Conservation (phyloP, 176 grass and related monocot genomes). For the Avena sativa region DNA sequence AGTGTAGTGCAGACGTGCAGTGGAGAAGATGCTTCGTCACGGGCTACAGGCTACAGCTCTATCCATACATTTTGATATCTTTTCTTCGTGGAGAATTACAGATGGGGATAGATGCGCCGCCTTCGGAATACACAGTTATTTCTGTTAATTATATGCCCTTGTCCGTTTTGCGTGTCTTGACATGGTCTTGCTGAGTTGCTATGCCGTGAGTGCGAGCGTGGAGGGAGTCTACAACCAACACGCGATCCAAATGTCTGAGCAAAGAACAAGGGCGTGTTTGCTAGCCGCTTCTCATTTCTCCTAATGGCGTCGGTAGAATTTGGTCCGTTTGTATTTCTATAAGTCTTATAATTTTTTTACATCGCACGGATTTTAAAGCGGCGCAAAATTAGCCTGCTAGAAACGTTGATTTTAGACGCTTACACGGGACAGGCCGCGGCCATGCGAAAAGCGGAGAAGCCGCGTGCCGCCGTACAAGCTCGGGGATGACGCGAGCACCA, state of each 20-base stretch:
- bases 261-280: too few relatives aligned
- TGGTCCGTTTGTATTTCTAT: too few relatives aligned
- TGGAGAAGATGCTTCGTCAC: slow-evolving; percentile 8
- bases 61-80: background rate
- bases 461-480: too few relatives aligned
- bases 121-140: background rate
- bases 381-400: too few relatives aligned
- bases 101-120: background rate
- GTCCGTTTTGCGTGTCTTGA: background rate
- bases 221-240: background rate
- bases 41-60: background rate
- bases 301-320: too few relatives aligned
- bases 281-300: too few relatives aligned
- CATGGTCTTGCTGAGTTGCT: background rate
- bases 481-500: too few relatives aligned
- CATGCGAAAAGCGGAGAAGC: too few relatives aligned
- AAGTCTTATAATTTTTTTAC: too few relatives aligned
- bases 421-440: too few relatives aligned
- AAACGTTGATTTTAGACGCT: too few relatives aligned
- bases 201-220: background rate
- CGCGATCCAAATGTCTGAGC: background rate
- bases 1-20: background rate
- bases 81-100: background rate
- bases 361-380: too few relatives aligned
- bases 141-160: background rate